Evolutionary conservation across 352 stramenopile species (phyloP).

Genomic region (Discostella stelligera): DNA sequence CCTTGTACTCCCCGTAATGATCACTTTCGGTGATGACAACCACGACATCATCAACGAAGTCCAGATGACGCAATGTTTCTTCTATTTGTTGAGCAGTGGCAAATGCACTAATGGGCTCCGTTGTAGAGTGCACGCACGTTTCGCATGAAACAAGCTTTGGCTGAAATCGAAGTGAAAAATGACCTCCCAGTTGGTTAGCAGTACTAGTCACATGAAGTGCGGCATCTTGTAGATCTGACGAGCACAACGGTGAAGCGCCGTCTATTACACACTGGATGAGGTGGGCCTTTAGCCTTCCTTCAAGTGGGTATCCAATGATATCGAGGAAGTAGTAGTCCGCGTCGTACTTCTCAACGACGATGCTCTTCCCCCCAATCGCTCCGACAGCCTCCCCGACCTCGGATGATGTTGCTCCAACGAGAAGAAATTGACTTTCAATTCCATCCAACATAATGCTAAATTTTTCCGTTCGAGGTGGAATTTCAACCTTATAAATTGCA

Average conservation of each 20-base stretch:
- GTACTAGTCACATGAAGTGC: constrained; percentile 40
- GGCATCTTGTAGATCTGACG: constrained; percentile 20
- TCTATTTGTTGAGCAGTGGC: constrained; percentile 75
- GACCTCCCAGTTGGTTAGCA: constrained; percentile 57
- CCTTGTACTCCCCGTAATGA: constrained; percentile 55
- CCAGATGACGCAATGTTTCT: constrained; percentile 73
- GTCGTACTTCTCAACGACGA: constrained; percentile 38
- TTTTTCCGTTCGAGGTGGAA: constrained; percentile 19
- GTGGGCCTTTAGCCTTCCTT: constrained; percentile 21
- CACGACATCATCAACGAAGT: constrained; percentile 71
- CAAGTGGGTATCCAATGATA: constrained; percentile 40
- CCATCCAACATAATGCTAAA: constrained; percentile 46
- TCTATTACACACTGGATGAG: constrained; percentile 26
- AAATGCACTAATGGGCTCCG: constrained; percentile 58
- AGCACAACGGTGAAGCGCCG: constrained; percentile 16
- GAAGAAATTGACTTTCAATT: constrained; percentile 25
- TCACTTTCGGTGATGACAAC: constrained; percentile 65
- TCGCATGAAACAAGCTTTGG: constrained; percentile 44
- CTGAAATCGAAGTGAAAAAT: constrained; percentile 78
- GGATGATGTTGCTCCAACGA: constrained; percentile 7
- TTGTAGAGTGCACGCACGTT: constrained; percentile 54
- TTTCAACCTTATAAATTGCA: constrained; percentile 36
- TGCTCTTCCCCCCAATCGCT: constrained; percentile 27
- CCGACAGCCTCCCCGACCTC: constrained; percentile 22
- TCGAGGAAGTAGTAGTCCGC: constrained; percentile 52